These are phyloP conservation scores for Vitis vinifera DNA, from an alignment of 164 flowering plant genomes.

Conservation along the genomic window DNA sequence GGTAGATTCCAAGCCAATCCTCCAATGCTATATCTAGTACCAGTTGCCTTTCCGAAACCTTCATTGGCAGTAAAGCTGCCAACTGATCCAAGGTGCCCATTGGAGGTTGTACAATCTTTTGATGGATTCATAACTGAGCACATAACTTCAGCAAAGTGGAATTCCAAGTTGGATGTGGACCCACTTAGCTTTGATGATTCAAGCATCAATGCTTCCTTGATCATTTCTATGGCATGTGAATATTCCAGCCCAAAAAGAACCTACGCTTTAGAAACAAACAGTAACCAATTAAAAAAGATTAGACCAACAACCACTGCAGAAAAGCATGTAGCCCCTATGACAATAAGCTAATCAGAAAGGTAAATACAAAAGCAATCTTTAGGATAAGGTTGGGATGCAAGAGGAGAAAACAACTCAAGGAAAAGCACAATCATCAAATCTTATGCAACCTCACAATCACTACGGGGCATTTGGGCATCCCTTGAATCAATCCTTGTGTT, in stretches of 20 bases:
- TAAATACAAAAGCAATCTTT: too few species aligned
- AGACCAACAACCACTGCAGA: not conserved
- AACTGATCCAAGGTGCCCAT: constrained; percentile 18
- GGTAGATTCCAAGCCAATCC: constrained; percentile 81
- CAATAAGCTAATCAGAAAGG: too few species aligned
- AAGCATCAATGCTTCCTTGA: constrained; percentile 39
- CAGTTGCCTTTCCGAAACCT: constrained; percentile 13
- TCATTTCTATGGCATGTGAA: constrained; percentile 55
- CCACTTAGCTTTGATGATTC: constrained; percentile 24
- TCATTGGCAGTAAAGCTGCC: constrained; percentile 24
- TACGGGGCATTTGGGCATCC: too few species aligned
- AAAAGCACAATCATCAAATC: too few species aligned
- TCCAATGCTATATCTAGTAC: constrained; percentile 50
- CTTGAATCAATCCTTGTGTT: too few species aligned
- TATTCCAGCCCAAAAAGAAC: constrained; percentile 89
- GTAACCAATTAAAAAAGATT: not conserved
- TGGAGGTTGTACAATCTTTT: constrained; percentile 14
- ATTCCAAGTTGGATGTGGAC: constrained; percentile 16
- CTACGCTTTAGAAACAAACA: constrained; percentile 31
- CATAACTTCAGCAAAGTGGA: constrained; percentile 55
- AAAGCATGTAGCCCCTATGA: not conserved
- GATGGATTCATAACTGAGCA: constrained; percentile 51
- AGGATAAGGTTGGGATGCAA: too few species aligned
- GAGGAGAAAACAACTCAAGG: too few species aligned
- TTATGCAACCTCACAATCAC: too few species aligned